Evolutionary conservation across 2,329 filamentous ascomycete species (phyloP).

Genomic region (Colletotrichum plurivorum): DNA sequence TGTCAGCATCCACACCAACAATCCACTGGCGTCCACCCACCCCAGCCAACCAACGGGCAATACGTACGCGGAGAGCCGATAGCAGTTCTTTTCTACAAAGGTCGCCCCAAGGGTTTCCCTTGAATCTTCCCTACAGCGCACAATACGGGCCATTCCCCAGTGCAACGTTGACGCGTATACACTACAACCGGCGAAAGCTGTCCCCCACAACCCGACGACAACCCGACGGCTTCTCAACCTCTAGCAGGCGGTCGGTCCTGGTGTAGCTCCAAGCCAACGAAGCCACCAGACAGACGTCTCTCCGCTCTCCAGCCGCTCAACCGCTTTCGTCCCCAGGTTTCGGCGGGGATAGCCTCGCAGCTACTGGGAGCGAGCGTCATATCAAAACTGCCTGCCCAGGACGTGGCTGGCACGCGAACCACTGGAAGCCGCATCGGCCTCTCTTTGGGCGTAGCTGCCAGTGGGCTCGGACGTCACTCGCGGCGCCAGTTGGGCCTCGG

Average conservation of each 20-base stretch:
- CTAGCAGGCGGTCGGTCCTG: not conserved
- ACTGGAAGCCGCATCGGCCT: not conserved
- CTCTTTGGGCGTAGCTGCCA: conserved; percentile 4
- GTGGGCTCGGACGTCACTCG: conserved; percentile 11
- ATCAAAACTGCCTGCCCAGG: not conserved
- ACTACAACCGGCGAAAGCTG: not conserved
- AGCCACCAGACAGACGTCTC: not conserved
- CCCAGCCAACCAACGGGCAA: not conserved
- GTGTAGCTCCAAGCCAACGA: not conserved
- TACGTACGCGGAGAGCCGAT: conserved; percentile 12
- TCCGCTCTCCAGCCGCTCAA: not conserved
- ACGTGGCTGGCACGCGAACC: conserved; percentile 13
- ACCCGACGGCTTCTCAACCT: not conserved
- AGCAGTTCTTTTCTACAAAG: not conserved
- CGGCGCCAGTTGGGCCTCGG: conserved; percentile 6
- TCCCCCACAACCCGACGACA: conserved; percentile 27
- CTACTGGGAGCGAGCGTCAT: not conserved
- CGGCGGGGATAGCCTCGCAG: not conserved
- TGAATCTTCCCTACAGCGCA: not conserved
- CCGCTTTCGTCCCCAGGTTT: not conserved
- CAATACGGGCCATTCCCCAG: not conserved
- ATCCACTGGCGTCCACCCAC: too few relatives aligned
- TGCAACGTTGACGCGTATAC: conserved; percentile 25
- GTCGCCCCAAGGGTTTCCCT: not conserved
- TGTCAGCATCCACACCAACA: conserved; percentile 19